Base-by-base conservation (phyloP, 495 filamentous ascomycete genomes). In the Penicillium canescens region DNA sequence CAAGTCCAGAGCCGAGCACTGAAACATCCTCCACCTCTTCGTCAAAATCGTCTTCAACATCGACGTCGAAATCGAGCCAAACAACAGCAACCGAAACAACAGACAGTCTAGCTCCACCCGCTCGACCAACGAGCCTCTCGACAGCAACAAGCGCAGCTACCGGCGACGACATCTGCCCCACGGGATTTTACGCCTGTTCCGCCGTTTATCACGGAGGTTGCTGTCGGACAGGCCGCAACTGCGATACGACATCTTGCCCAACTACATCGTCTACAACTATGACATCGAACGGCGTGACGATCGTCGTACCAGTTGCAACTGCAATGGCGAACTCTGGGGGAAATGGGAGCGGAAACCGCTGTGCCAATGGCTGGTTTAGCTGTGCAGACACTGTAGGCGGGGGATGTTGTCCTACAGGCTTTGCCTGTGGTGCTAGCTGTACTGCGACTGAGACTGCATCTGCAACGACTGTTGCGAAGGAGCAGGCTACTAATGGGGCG, bases 201-300 rank as follows among this genome's bases (percentile, higher is more conserved):
- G 81, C 82, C 1, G 78, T 81, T 45, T 84, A 88, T 51, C 78
- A 82, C 3, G 85, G 84, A 41, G 89, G 89, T 4, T 94, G 90
- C 70, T 94, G 90, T 69, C 87, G 85, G 21, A 89, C 89, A 6
- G 92, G 90, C 1, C 82, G 92, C 26, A 77, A 95, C 69, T 97
- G 93, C 69, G 84, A 86, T 65, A 70, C 83, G 63, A 79, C 92
- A 54, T 65, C 85, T 63, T 84, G 92, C 78, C 87, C 89, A 0
- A 67, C 81, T 0, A 69, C 72, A 0, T 51, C 75, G 0, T 77
- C 75, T 41, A 86, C 87, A 8, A 88, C 86, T 2, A 68, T 91
- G 16, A 79, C 71, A n/a, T 76, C 74, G 1, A 67, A 82, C 50
- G 87, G 85, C 1, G 75, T 82, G 9, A 94, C 90, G 0, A 75